Base-by-base conservation (phyloP, 2,329 filamentous ascomycete species). In the Ophiostoma himal-ulmi region DNA sequence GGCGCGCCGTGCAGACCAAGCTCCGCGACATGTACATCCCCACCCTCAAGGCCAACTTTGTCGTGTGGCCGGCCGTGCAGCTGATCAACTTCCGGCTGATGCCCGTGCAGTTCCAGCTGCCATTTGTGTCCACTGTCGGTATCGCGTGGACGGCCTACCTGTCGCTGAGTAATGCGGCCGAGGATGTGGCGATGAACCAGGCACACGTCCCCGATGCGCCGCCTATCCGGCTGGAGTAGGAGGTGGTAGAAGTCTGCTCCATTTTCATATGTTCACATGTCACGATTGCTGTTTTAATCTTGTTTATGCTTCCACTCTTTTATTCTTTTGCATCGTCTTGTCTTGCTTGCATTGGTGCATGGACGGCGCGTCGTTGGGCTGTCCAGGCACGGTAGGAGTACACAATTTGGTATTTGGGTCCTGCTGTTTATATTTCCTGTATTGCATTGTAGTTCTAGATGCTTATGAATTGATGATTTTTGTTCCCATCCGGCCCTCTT, bases 101-200 rank as follows among this genome's bases (percentile, higher is more conserved):
- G 84, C 95, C 95, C 17, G 90, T 98, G 69, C 94, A 96, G 78
- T 96, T 95, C 79, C 95, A 99, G 80, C 91, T 99, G 80, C 94
- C 94, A 0, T 98, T 99, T 78, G 94, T 97, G 10, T 97, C 94
- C 20, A 96, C 92, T 10, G 82, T 99, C 70, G 94, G 94, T 84
- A 98, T 98, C 76, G 93, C 93, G 44, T 98, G 94, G 95, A 98
- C 95, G 13, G 94, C 94, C 26, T 99, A 97, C 80, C 87, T 99
- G 13, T 97, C 94, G 2, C 85, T 99, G 68, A 92, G 91, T 73
- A 98, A 98, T 81, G 90, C 93, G 5, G 84, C 93, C 2, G 93
- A 96, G 72, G 91, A 94, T 69, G 84, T 83, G 17, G 80, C 79
- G 67, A 74, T 73, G 71, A 71, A 74, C 69, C 75, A 75, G 71